These are phyloP conservation scores for Zancudomyces culisetae DNA, from an alignment of 371 early-diverging fungal species.

Conservation along the genomic window DNA sequence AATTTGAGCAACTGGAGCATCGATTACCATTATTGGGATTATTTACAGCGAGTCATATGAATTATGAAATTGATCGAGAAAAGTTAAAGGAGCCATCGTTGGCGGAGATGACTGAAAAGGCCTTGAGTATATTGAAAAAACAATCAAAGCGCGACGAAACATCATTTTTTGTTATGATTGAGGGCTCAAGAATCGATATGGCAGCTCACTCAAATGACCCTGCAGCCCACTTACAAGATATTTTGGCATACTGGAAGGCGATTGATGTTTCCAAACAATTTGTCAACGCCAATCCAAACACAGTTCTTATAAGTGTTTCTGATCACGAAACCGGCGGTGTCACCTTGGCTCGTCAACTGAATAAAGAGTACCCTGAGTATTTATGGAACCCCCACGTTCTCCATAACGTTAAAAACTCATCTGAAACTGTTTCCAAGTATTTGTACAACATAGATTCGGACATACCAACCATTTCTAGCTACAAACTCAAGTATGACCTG, in stretches of 20 bases:
- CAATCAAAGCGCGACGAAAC: conserved; percentile 23
- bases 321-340: conserved; percentile 95
- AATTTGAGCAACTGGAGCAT: conserved; percentile 30
- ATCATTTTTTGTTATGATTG: conserved; percentile 91
- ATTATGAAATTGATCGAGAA: conserved; percentile 71
- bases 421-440: conserved; percentile 28
- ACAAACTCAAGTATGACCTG: conserved; percentile 8
- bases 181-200: conserved; percentile 70
- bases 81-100: conserved; percentile 49
- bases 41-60: conserved; percentile 64
- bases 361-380: conserved; percentile 53
- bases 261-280: conserved; percentile 47
- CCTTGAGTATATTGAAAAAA: conserved; percentile 38
- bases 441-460: neutral
- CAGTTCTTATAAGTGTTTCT: conserved; percentile 66
- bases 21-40: conserved; percentile 53
- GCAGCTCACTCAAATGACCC: conserved; percentile 59
- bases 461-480: conserved; percentile 2
- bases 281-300: conserved; percentile 47
- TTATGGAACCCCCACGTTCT: conserved; percentile 68
- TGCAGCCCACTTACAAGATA: conserved; percentile 74
- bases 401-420: conserved; percentile 38
- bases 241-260: conserved; percentile 68
- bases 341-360: conserved; percentile 48
- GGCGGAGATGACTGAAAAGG: conserved; percentile 62